Evolutionary conservation across 2,329 filamentous ascomycete genomes (phyloP), one percentile per base, ranked within the genome.

Genomic region (Ophiosphaerella narmari): DNA sequence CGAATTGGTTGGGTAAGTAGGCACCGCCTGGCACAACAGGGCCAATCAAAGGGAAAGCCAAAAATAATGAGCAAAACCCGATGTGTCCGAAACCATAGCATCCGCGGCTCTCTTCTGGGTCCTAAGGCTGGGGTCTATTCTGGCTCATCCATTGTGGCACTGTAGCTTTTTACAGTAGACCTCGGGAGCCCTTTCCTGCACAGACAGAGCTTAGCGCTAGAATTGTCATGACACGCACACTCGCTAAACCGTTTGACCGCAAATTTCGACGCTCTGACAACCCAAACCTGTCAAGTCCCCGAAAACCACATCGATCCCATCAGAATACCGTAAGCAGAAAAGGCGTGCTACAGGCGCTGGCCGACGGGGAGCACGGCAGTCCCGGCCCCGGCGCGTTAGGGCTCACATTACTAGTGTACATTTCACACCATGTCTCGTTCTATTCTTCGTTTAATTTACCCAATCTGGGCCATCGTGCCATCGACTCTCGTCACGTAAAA

Each of bases 401-500:
- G 37, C 37, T 37, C 49, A 38, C 34, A 35, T 44, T 32, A 23
- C 26, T 34, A n/a, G 40, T 46, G 13, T 16, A 39, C 13, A 26
- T 37, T 39, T 44, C 44, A 54, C 46, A 48, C 50, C 41, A 42
- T 45, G 41, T 43, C 48, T 43, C 41, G 47, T 46, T 42, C 48
- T 50, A 46, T 40, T 44, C 21, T 38, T 44, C 21, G 52, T 50
- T 43, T 33, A 48, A 60, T 37, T 47, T 43, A 31, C 11, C 42
- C 44, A 37, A 62, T 34, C 64, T 62, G 18, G 43, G 29, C 37
- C 26, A 46, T 43, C 38, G 26, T 36, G 29, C 37, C 26, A 46
- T 43, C 38, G 26, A 38, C 52, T 54, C 48, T 31, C 44, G 45
- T 58, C 52, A 61, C 58, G 56, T 65, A 61, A 60, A 55, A 57